Evolutionary conservation across 805 yeast genomes (phyloP), one percentile per base, ranked within the genome.

Genomic region (Saturnispora silvae): DNA sequence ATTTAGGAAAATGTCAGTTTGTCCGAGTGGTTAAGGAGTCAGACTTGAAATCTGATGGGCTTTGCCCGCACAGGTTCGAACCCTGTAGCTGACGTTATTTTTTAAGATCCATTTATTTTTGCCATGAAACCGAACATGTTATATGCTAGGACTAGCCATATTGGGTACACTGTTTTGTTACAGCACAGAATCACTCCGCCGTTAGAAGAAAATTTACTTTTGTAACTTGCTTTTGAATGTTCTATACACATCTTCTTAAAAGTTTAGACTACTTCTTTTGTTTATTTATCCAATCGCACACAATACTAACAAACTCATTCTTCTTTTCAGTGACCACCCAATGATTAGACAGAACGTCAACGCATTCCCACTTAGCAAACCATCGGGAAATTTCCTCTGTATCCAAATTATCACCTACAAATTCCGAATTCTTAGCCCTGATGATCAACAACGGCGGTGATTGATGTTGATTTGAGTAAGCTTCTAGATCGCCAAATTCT

Each of bases 301-400:
- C 72, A 5, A 64, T 57, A 7, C 65, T 69, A 29, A 81, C 65
- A 47, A 89, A 85, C 50, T 78, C 86, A 14, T 65, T 46, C 4
- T 94, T 89, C 45, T 77, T 75, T 51, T 87, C 96, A 26, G 83
- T 74, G 41, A 87, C 82, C 3, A 87, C 72, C 95, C 96, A 89
- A 57, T 89, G 98, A 4, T 95, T 94, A 2, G 84, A 69, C 24
- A 82, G 77, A 19, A 92, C 63, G 47, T 79, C 89, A 34, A 69
- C 61, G 11, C 81, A 59, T 41, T 73, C 77, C 50, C 77, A 82
- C 28, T 67, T 63, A 1, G 94, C 87, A 54, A 85, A 89, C 48
- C 40, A 40, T 6, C 31, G 33, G 1, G 28, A 5, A 15, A 57
- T 45, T 19, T 37, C 34, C n/a, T 42, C 35, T 9, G 25, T 23